Base-by-base conservation (phyloP, 129 eudicot species). In the Apium graveolens region DNA sequence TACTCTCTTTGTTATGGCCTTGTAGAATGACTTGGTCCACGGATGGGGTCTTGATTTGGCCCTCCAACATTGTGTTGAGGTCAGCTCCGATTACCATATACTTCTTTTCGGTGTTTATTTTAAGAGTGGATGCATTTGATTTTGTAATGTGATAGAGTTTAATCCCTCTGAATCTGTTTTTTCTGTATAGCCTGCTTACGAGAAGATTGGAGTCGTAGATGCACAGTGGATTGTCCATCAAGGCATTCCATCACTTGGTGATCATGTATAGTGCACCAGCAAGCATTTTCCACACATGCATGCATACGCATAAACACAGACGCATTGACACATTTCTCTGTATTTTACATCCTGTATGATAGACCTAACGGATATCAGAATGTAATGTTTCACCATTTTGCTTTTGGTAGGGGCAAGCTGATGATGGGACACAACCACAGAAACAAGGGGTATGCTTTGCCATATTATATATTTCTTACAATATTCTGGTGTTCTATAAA, bases 11-110 rank as follows among this genome's bases (percentile, higher is more conserved):
- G 26, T 37, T 66, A 48, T 41, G 81, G 31, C 44, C 63, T 79
- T 88, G 89, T 78, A 94, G 98, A 94, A 94, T 60, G 98, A 94
- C 85, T 85, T 94, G 90, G 90, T 94, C 83, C 98, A 94, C 82
- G 98, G 98, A 82, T 94, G 98, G 98, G 98, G 97, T 63, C 93
- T 94, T 32, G 98, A 94, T 83, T 90, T 91, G 21, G 97, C 93
- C 76, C 93, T 94, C 55, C 86, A 78, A 79, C 88, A 84, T 77
- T 94, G 98, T 78, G 88, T 87, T 10, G 88, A 91, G 98, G 98
- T 94, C 75, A 82, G 84, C 77, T 68, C 32, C 41, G 17, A 51
- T 49, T 38, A 37, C 82, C 48, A 66, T 32, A 1, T 9, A 12
- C 41, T 63, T 80, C n/a, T 34, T 44, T 39, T 24, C 11, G 21